Evolutionary conservation across 371 early-diverging fungal species (phyloP).

Genomic region (Coemansia sp.): DNA sequence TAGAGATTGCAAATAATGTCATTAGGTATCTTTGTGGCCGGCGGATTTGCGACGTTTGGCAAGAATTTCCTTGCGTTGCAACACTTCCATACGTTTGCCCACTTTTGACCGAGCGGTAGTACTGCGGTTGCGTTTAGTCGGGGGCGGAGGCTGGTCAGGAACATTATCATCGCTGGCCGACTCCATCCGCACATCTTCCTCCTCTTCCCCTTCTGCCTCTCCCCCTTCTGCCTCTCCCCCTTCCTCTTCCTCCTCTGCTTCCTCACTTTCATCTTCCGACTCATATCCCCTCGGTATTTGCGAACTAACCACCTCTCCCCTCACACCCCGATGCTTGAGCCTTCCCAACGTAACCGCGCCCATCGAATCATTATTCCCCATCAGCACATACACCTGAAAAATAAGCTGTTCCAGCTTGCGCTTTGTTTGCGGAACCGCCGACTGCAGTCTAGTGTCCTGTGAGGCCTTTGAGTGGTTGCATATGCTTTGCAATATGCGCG

Average conservation of each 20-base stretch:
- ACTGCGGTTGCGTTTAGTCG: not conserved
- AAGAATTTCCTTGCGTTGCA: not conserved
- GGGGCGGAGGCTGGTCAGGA: no score
- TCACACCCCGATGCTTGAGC: slow-evolving; percentile 73
- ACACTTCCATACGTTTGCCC: slow-evolving; percentile 7
- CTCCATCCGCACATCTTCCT: not conserved
- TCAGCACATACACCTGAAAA: slow-evolving; percentile 72
- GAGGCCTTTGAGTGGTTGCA: slow-evolving; percentile 78
- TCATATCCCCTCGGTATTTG: slow-evolving; percentile 58
- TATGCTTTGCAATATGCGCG: slow-evolving; percentile 68
- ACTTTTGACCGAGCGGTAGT: not conserved
- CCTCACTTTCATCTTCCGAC: slow-evolving; percentile 7
- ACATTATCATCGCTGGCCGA: not conserved
- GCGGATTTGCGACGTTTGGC: slow-evolving; percentile 3
- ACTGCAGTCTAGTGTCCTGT: slow-evolving; percentile 61
- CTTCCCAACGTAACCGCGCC: slow-evolving; percentile 55
- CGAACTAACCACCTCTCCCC: slow-evolving; percentile 70
- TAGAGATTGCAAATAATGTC: no score
- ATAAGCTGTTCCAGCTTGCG: slow-evolving; percentile 73
- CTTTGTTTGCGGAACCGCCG: slow-evolving; percentile 70
- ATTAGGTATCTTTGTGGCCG: not conserved
- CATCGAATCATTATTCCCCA: slow-evolving; percentile 67
- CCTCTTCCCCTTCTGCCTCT: no score
- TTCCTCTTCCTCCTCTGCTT: not conserved
- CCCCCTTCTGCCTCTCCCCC: no score